Evolutionary conservation across 2,329 filamentous ascomycete species (phyloP), one percentile per base, ranked within the genome.

Genomic region (Endoconidiophora polonica): DNA sequence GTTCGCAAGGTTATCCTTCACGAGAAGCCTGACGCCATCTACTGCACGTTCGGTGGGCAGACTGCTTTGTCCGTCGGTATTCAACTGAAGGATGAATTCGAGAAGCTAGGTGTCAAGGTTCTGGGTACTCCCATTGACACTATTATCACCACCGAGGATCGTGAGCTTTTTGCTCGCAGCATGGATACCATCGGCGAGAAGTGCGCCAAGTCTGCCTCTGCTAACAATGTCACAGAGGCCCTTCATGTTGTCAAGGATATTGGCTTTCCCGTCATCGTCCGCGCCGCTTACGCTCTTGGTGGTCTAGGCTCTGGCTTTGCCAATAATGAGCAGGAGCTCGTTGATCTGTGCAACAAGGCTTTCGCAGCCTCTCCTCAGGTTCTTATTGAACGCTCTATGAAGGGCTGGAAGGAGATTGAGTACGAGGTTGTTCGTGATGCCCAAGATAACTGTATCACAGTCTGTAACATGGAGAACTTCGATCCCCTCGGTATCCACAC

Each of bases 381-480:
- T 5, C 76, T 98, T 50, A 93, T 98, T 59, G 91, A 98, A 70
- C 81, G 85, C 64, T 94, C 86, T 69, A 96, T 98, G 90, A 96
- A 96, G 71, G 91, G 91, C 53, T 98, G 91, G 91, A 98, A 98
- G 67, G 91, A 98, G 67, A 93, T 96, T 55, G 91, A 98, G 66
- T 98, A 96, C 62, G 91, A 98, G 66, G 91, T 96, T 55, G 91
- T 98, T 39, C 83, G 91, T 60, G 91, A 96, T 70, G 83, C 81
- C 52, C 80, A 86, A 59, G 88, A 98, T 69, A 96, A 96, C 74
- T 98, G 91, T 64, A 96, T 98, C 63, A 98, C 91, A 5, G 91
- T 98, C 55, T 98, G 91, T 66, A 98, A 98, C 71, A 96, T 98
- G 91, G 91, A 98, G 70, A 98, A 98, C 69, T 98, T 98, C 61